A percentile compares a stretch with the other conserved stretches of the same genome.
These are phyloP conservation scores for Helicocarpus griseus DNA, from an alignment of 2,329 filamentous ascomycete genomes.

Conservation along the genomic window DNA sequence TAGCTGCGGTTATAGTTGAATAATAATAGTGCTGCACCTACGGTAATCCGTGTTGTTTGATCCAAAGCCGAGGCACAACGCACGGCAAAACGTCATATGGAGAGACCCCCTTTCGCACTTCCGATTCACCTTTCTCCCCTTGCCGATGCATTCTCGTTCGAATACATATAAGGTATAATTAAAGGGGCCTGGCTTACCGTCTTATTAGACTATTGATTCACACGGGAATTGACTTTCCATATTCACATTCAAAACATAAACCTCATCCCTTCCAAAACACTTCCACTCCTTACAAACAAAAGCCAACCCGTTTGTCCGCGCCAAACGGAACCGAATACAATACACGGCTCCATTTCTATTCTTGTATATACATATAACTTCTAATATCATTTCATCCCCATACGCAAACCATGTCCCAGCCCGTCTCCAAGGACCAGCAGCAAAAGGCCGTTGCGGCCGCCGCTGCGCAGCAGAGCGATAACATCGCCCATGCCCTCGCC, in stretches of 20 bases:
- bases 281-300: too few relatives aligned
- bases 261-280: too few relatives aligned
- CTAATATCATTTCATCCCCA: background rate
- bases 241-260: too few relatives aligned
- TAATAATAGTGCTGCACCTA: too few relatives aligned
- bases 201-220: background rate
- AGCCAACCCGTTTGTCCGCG: too few relatives aligned
- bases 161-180: background rate
- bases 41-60: background rate
- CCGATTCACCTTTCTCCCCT: background rate
- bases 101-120: too few relatives aligned
- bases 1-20: too few relatives aligned
- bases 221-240: too few relatives aligned
- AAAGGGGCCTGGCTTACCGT: background rate
- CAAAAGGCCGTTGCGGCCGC: slow-evolving; percentile 43
- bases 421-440: slow-evolving; percentile 25
- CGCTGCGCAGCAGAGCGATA: slow-evolving; percentile 77
- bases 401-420: slow-evolving; percentile 28
- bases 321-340: too few relatives aligned
- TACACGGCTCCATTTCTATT: background rate
- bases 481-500: slow-evolving; percentile 88
- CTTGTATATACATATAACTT: background rate
- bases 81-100: slow-evolving; percentile 5
- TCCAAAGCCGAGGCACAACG: slow-evolving; percentile 8
- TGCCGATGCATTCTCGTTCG: slow-evolving; percentile 10